Percentiles rank a stretch among this genome's conserved stretches.
Evolutionary conservation across 805 yeast species (phyloP).

Genomic region (Metschnikowia dekortorum): DNA sequence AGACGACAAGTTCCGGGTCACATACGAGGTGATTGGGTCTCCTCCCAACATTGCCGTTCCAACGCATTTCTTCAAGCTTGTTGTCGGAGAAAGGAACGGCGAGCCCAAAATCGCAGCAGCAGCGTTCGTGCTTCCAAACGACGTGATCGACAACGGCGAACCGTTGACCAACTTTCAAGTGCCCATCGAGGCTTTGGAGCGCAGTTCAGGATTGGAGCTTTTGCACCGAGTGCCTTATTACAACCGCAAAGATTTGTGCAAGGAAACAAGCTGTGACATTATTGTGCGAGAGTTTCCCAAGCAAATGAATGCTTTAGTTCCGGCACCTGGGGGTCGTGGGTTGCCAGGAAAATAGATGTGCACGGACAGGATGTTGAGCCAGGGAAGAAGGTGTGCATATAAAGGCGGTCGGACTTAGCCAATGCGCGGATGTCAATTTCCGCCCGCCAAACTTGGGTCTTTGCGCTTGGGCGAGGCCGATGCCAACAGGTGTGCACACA

Average conservation of each 20-base stretch:
- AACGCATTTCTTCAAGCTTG: slow-evolving; percentile 88
- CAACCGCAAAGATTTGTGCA: slow-evolving; percentile 63
- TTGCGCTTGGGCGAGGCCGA: background rate
- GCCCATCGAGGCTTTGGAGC: slow-evolving; percentile 85
- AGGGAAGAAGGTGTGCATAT: too few species aligned
- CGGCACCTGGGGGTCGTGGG: background rate
- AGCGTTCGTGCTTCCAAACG: slow-evolving; percentile 93
- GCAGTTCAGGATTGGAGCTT: slow-evolving; percentile 80
- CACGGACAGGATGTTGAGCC: too few species aligned
- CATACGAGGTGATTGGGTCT: slow-evolving; percentile 90
- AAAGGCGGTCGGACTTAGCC: background rate
- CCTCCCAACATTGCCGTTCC: slow-evolving; percentile 98
- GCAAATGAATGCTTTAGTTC: slow-evolving; percentile 23
- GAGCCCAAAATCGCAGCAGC: slow-evolving; percentile 62
- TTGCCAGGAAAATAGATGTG: slow-evolving; percentile 2
- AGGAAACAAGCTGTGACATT: slow-evolving; percentile 74
- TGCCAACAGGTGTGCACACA: slow-evolving; percentile 4
- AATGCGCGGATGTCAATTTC: background rate
- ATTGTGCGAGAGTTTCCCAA: slow-evolving; percentile 75
- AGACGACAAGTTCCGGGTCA: slow-evolving; percentile 82
- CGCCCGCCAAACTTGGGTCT: background rate
- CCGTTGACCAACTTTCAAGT: slow-evolving; percentile 77
- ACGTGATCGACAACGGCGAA: slow-evolving; percentile 61
- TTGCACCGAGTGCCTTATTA: slow-evolving; percentile 60
- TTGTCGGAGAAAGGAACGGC: slow-evolving; percentile 69